Percentiles rank a stretch among this genome's conserved stretches.
Evolutionary conservation across 441 rosid species (phyloP).

Genomic region (Pelargonium australe): DNA sequence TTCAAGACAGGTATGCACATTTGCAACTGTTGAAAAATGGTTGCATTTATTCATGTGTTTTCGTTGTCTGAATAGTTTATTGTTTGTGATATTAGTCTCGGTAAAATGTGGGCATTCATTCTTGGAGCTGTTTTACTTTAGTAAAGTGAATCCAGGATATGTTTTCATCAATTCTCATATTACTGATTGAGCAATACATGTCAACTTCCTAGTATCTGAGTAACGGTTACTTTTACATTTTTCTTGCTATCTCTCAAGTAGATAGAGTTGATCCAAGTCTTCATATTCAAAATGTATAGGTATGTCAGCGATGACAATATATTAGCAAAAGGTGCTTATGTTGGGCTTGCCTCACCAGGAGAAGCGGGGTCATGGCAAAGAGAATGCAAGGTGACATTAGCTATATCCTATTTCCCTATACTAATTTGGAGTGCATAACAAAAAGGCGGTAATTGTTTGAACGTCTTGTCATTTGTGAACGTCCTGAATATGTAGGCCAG

Average conservation of each 20-base stretch:
- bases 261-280: constrained; percentile 3
- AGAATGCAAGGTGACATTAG: constrained; percentile 53
- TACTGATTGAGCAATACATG: too few relatives aligned
- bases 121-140: neutral
- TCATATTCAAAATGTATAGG: constrained; percentile 26
- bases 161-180: too few relatives aligned
- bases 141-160: too few relatives aligned
- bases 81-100: neutral
- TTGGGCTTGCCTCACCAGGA: constrained; percentile 69
- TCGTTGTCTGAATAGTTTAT: neutral
- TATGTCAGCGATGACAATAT: constrained; percentile 32
- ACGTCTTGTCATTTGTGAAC: neutral
- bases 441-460: neutral
- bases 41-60: neutral
- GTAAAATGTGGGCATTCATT: neutral
- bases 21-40: neutral
- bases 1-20: constrained; percentile 47
- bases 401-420: neutral
- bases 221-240: too few relatives aligned
- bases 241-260: neutral
- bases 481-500: neutral
- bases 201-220: too few relatives aligned
- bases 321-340: constrained; percentile 48
- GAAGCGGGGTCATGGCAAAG: constrained; percentile 72
- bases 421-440: neutral